A percentile compares a stretch with the other conserved stretches of the same genome.
Conservation (phyloP, 2,329 filamentous ascomycete species). For the Ceratocystis variospora region DNA sequence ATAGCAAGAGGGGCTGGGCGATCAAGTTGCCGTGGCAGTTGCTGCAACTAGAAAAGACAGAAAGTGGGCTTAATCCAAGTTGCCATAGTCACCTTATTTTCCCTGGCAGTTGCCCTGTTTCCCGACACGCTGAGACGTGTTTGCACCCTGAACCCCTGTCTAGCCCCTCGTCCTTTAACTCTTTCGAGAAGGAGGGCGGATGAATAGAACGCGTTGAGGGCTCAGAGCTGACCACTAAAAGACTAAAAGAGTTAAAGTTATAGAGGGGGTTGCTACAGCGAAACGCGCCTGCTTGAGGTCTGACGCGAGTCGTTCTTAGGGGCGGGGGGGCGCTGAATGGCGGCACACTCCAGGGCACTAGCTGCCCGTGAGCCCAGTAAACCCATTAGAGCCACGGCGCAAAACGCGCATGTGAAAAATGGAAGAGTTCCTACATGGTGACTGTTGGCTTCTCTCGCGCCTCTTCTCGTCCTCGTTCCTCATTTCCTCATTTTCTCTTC, state of each 20-base stretch:
- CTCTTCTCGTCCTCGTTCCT: not conserved
- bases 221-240: not conserved
- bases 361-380: not conserved
- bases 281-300: not conserved
- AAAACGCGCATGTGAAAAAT: not conserved
- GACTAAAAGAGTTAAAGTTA: slow-evolving; percentile 5
- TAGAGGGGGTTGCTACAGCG: not conserved
- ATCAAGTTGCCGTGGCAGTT: slow-evolving; percentile 4
- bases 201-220: not conserved
- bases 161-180: not conserved
- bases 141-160: not conserved
- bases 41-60: not conserved
- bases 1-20: not conserved
- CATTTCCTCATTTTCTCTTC: not conserved
- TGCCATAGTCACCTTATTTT: slow-evolving; percentile 1
- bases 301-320: not conserved
- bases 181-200: not conserved
- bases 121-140: not conserved
- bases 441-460: not conserved
- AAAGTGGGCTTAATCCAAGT: not conserved
- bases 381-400: not conserved
- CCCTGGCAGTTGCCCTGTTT: not conserved
- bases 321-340: not conserved
- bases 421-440: not conserved
- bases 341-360: not conserved